Conservation (phyloP, 441 rosid genomes). For the Croton setiger region DNA sequence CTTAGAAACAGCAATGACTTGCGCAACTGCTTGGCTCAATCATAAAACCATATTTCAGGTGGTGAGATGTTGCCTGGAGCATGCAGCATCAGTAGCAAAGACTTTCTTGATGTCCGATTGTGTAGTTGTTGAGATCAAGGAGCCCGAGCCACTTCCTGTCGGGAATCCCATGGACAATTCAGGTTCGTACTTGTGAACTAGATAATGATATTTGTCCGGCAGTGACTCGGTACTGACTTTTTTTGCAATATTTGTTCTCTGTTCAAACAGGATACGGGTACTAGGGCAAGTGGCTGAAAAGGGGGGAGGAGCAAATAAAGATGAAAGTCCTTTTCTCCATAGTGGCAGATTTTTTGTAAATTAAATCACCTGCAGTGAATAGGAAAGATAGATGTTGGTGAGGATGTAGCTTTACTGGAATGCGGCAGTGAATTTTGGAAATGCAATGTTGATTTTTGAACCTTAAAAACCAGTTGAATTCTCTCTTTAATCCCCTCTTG, state of each 20-base stretch:
- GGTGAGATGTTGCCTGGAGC: conserved; percentile 96
- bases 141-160: conserved; percentile 57
- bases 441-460: conserved; percentile 25
- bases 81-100: conserved; percentile 84
- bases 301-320: conserved; percentile 3
- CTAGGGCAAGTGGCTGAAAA: conserved; percentile 15
- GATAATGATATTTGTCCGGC: not conserved
- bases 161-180: conserved; percentile 94
- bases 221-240: conserved; percentile 17
- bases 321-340: not conserved
- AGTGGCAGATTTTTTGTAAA: conserved; percentile 12
- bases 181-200: conserved; percentile 37
- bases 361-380: not conserved
- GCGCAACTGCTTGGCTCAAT: too few relatives aligned
- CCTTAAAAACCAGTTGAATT: too few relatives aligned
- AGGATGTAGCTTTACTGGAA: conserved; percentile 22
- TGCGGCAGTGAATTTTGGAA: conserved; percentile 19
- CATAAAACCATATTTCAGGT: conserved; percentile 39
- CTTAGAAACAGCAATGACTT: too few relatives aligned
- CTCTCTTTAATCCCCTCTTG: not conserved
- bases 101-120: conserved; percentile 93
- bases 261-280: conserved; percentile 49
- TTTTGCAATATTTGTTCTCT: not conserved
- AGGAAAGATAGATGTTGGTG: conserved; percentile 13
- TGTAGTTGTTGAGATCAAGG: conserved; percentile 90